Evolutionary conservation across 768 basidiomycete species (phyloP), one percentile per base, ranked within the genome.

Genomic region (Termitomyces titanicus): DNA sequence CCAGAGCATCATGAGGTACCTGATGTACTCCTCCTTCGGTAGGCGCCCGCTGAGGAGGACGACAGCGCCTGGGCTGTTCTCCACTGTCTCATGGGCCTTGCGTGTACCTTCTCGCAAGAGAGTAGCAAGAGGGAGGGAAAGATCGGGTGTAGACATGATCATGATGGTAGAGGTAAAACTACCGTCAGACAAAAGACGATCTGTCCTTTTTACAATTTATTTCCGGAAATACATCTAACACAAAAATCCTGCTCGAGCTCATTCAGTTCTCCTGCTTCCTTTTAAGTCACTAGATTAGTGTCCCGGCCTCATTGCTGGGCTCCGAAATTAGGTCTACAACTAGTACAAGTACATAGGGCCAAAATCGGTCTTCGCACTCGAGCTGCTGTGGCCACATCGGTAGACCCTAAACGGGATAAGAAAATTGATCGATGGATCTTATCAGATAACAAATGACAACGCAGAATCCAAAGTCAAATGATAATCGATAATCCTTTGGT

Each of bases 1-100:
- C 83, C 86, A 91, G 22, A 92, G 79, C 75, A 88, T 83, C 75
- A 90, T 84, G 42, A 90, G 75, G 69, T 83, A 88, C 46, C 79
- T 77, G 15, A 84, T 70, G 66, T 92, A 92, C 64, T 89, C 87
- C 40, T 80, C 76, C 65, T 78, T 77, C 51, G 75, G 72, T 34
- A 89, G 75, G 54, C 78, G 74, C 10, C 88, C 88, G 51, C 77
- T 78, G 20, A 81, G 73, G 39, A 90, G 72, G 45, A 78, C 78
- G 44, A 69, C 71, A 2, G 84, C 88, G 25, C 80, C 86, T 24
- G 75, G 66, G 60, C 81, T 84, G 55, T 78, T 76, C 62, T 81
- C 81, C 18, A 82, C 82, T 12, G 72, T 67, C 52, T 83, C 79
- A 64, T 89, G 89, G 8, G 82, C 81, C 51, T 76, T 66, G 54